Percentiles rank a stretch among this genome's conserved stretches.
phyloP scores from a whole-genome alignment of 257 asterid species.

The Petrea volubilis region DNA sequence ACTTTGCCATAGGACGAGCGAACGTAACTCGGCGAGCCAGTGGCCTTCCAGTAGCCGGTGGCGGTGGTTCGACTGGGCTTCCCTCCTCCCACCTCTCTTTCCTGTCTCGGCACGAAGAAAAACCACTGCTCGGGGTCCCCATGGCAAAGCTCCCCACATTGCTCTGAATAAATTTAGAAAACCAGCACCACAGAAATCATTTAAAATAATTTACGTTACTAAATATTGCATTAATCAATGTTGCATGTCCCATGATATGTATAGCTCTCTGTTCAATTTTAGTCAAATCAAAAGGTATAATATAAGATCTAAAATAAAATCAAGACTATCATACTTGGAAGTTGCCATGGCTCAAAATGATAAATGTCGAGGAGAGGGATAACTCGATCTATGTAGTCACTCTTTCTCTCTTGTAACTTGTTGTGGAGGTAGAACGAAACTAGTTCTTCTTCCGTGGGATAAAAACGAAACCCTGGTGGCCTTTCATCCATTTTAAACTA shows the following conservation, averaged over 20 bases:
- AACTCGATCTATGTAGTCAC: conserved; percentile 32
- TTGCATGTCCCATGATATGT: too few relatives aligned
- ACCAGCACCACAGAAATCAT: too few relatives aligned
- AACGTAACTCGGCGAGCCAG: conserved; percentile 60
- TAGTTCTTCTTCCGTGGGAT: conserved; percentile 64
- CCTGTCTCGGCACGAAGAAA: conserved; percentile 53
- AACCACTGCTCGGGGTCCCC: conserved; percentile 65
- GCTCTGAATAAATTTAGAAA: conserved; percentile 18
- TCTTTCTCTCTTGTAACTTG: conserved; percentile 33
- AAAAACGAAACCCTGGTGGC: conserved; percentile 53
- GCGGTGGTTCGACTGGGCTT: conserved; percentile 49
- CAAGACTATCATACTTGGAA: conserved; percentile 37
- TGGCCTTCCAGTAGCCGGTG: conserved; percentile 64
- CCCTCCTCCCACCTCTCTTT: conserved; percentile 56
- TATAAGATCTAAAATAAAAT: not conserved
- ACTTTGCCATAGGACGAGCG: conserved; percentile 40
- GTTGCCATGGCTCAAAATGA: conserved; percentile 52
- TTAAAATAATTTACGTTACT: too few relatives aligned
- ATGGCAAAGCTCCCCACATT: conserved; percentile 48
- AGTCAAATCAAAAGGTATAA: too few relatives aligned
- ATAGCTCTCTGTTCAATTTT: too few relatives aligned
- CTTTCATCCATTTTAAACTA: conserved; percentile 22
- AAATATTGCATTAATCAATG: too few relatives aligned
- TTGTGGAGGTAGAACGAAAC: conserved; percentile 50
- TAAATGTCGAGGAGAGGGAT: conserved; percentile 48